Evolutionary conservation across 2,329 filamentous ascomycete genomes (phyloP).

Genomic region (Apiospora koreana): DNA sequence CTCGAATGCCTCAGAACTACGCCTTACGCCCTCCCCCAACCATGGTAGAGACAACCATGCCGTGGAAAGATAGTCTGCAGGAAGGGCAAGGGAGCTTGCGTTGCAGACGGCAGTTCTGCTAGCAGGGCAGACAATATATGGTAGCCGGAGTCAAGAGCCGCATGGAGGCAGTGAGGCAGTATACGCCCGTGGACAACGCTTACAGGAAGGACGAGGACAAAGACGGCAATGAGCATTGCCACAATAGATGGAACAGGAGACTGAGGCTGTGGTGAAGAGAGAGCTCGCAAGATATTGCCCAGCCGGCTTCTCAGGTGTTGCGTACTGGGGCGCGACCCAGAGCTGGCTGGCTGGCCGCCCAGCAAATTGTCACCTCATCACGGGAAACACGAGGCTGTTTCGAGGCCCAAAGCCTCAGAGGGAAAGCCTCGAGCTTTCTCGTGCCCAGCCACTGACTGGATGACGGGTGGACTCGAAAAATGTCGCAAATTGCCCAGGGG

Average conservation of each 20-base stretch:
- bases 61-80: neutral
- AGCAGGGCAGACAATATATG: neutral
- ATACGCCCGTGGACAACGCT: neutral
- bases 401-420: neutral
- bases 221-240: no score
- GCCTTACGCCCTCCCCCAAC: neutral
- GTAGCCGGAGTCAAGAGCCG: neutral
- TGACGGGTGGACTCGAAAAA: neutral
- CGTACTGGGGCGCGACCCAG: neutral
- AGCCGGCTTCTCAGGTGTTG: neutral
- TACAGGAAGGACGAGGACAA: neutral
- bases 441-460: neutral
- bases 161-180: neutral
- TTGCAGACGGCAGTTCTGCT: neutral
- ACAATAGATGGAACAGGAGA: no score
- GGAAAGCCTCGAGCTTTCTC: neutral
- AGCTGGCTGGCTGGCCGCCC: neutral
- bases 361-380: neutral
- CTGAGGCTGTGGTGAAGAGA: neutral
- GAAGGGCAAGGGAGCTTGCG: neutral
- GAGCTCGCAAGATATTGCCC: neutral
- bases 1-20: neutral
- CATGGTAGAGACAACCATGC: neutral
- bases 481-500: neutral
- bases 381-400: neutral